Evolutionary conservation across 2,329 filamentous ascomycete genomes (phyloP), one percentile per base, ranked within the genome.

Genomic region (Paracoccidioides brasiliensis): DNA sequence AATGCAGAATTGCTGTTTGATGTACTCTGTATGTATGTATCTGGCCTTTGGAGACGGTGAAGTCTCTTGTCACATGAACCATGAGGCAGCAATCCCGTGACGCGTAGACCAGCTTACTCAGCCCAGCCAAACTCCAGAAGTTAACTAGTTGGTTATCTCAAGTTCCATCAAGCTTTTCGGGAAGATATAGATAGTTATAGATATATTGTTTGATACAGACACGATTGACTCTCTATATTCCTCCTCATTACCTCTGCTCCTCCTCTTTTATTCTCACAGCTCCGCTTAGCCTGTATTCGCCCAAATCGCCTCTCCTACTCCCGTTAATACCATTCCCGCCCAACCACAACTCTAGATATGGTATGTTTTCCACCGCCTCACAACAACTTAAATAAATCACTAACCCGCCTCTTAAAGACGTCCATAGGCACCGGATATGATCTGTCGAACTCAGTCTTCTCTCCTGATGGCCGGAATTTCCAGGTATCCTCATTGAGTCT

Each of bases 341-440:
- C 14, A 49, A 37, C 33, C 42, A 32, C 22, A 42, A 22, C 37
- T 41, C 46, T 50, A 40, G 51, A 35, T 40, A 56, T 56, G 55
- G 55, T 56, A 35, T 28, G 51, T 46, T 42, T n/a, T 28, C 44
- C 14, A 33, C n/a, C 41, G n/a, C 33, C 9, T 38, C 28, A 49
- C 33, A 28, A 35, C 55, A 57, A 56, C 59, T 63, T 61, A 65
- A 55, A 40, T 4, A 28, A 37, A 41, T 57, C 44, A 51, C 44
- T 49, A 10, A 48, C 44, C 41, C 35, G 15, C 22, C 41, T 41
- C 51, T 14, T 37, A 41, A 59, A 98, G 93, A 98, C 93, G 69
- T 98, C 93, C 70, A 98, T 98, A 86, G 93, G 93, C 71, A 98
- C 93, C 68, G 93, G 93, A 70, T 98, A 98, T 78, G 93, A 98